Evolutionary conservation across 83 land plant species (phyloP), one percentile per base, ranked within the genome.

Genomic region (Thuja plicata): DNA sequence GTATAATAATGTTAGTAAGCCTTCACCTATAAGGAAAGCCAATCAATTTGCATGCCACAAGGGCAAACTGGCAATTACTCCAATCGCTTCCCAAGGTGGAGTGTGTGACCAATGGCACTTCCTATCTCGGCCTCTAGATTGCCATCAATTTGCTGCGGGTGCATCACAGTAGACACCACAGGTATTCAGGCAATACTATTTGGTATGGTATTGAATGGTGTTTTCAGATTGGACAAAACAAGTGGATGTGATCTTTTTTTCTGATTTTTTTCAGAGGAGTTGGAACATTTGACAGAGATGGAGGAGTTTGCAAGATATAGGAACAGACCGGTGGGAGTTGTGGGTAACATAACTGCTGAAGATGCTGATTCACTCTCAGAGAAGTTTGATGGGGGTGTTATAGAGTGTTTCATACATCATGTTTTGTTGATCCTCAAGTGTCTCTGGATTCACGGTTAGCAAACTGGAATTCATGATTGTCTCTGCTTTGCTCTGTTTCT

Each of bases 341-440:
- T 54, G 17, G 57, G 57, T 16, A 54, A 54, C 16, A 54, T 54
- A 54, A n/a, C 32, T 30, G 1, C 32, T 46, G 87, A 85, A 6
- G 93, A 93, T 24, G 15, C 45, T 0, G 85, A 87, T 8, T 82
- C 91, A 52, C 30, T 94, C 32, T 66, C 41, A 73, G 76, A 82
- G 4, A 93, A 92, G 0, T 89, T 94, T 34, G 87, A 93, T 15
- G 95, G 93, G n/a, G n/a, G 35, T 94, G 95, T 77, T 55, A 66
- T 87, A 94, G 90, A 54, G 94, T 94, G 3, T 92, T 93, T 43
- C 95, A 94, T 90, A 94, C 95, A 78, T 91, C 94, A 11, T 32
- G 89, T 7, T 93, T 94, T 50, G 78, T 81, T 46, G 95, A 94
- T 76, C 93, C 95, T 9, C 46, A 71, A 93, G 94, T n/a, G 38